These are phyloP conservation scores for Rhizopogon parksii DNA, from an alignment of 1,284 basidiomycete genomes.

Conservation along the genomic window DNA sequence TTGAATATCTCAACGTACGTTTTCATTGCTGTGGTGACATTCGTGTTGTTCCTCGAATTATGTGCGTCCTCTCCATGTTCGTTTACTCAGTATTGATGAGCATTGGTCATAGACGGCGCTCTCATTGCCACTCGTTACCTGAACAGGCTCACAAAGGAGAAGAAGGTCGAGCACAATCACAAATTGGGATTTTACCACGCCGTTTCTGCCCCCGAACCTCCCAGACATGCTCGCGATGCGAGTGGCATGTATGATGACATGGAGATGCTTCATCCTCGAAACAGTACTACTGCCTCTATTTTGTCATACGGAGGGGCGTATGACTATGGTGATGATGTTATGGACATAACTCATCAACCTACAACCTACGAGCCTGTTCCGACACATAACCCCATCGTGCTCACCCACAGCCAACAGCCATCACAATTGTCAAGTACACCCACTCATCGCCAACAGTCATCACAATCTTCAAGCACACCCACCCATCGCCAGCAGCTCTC, in stretches of 20 bases:
- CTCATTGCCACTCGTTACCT: constrained; percentile 56
- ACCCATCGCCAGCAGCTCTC: background rate
- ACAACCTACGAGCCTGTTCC: constrained; percentile 16
- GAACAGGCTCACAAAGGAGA: constrained; percentile 47
- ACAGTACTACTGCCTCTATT: constrained; percentile 6
- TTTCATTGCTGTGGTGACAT: constrained; percentile 38
- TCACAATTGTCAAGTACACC: constrained; percentile 7
- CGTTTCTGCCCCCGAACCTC: constrained; percentile 17
- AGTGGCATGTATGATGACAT: constrained; percentile 21
- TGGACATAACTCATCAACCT: constrained; percentile 17
- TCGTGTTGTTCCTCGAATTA: constrained; percentile 44
- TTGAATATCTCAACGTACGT: constrained; percentile 37
- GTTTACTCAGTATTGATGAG: constrained; percentile 4
- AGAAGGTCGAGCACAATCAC: constrained; percentile 29
- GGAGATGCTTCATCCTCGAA: constrained; percentile 21
- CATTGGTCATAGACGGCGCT: constrained; percentile 38
- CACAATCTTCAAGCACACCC: background rate
- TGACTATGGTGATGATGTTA: constrained; percentile 16
- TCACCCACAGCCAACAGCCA: constrained; percentile 2
- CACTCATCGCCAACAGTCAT: background rate
- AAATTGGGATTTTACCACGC: constrained; percentile 30
- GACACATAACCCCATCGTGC: constrained; percentile 17
- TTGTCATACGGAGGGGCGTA: constrained; percentile 7
- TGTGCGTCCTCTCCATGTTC: constrained; percentile 35
- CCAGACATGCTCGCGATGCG: constrained; percentile 17